Evolutionary conservation across 331 rosid genomes (phyloP).

Genomic region (Telfairia occidentalis): DNA sequence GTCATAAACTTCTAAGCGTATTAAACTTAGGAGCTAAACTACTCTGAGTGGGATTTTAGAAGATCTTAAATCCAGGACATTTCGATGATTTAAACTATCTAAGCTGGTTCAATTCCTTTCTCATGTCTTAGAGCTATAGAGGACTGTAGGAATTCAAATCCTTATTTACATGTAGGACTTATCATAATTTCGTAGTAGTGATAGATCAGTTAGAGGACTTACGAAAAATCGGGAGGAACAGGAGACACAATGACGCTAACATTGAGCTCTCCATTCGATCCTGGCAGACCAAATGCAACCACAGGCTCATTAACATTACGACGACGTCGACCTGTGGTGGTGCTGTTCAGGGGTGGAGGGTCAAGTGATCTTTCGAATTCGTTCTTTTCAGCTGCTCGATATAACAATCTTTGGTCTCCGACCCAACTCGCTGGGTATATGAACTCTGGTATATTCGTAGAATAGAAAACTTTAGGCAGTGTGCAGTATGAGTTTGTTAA

Average conservation of each 20-base stretch:
- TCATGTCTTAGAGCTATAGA: neutral
- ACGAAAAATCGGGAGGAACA: slow-evolving; percentile 73
- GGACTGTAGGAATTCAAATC: neutral
- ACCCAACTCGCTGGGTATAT: slow-evolving; percentile 89
- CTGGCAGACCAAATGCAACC: slow-evolving; percentile 84
- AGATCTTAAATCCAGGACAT: neutral
- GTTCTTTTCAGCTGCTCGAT: slow-evolving; percentile 55
- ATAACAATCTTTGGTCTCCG: slow-evolving; percentile 72
- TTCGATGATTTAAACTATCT: too few species aligned
- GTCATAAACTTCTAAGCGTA: too few species aligned
- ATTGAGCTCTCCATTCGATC: slow-evolving; percentile 77
- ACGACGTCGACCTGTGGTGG: slow-evolving; percentile 27
- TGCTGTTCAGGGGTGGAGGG: slow-evolving; percentile 46
- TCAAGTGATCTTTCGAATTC: slow-evolving; percentile 68
- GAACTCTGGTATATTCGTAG: slow-evolving; percentile 37
- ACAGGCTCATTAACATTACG: slow-evolving; percentile 47
- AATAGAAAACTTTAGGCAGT: neutral
- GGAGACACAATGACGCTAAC: slow-evolving; percentile 75
- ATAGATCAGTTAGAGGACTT: neutral
- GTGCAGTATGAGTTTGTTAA: neutral
- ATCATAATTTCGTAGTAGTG: neutral
- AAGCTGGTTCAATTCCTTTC: neutral
- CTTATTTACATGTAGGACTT: neutral
- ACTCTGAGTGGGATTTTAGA: too few species aligned
- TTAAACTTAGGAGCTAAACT: too few species aligned